A percentile compares a stretch with the other conserved stretches of the same genome.
Conservation (phyloP, 1,284 basidiomycete genomes). For the Athelia psychrophila region DNA sequence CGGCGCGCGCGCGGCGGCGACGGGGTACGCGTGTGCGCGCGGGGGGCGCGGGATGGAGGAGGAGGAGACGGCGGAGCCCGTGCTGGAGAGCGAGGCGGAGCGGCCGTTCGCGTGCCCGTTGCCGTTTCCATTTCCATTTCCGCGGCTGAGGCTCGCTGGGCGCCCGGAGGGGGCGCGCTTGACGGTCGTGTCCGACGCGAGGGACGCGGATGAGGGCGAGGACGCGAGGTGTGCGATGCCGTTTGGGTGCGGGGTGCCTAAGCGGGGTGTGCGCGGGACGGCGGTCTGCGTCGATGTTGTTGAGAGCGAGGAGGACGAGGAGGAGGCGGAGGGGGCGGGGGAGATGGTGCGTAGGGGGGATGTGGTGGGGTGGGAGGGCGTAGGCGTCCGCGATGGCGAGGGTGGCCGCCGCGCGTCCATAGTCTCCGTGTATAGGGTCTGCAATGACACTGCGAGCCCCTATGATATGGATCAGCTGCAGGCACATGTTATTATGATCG, state of each 20-base stretch:
- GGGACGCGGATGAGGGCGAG: slow-evolving; percentile 3
- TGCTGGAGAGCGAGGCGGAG: neutral
- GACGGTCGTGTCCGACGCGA: slow-evolving; percentile 1
- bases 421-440: slow-evolving; percentile 31
- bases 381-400: slow-evolving; percentile 8
- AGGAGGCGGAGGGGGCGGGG: slow-evolving; percentile 34
- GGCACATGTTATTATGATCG: slow-evolving; percentile 6
- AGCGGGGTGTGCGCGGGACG: slow-evolving; percentile 20
- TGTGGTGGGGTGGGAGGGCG: slow-evolving; percentile 10
- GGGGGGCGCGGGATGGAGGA: slow-evolving; percentile 16
- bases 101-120: too few species aligned
- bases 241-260: neutral
- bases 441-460: slow-evolving; percentile 41
- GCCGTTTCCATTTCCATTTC: too few species aligned
- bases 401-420: slow-evolving; percentile 6
- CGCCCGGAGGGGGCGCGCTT: too few species aligned
- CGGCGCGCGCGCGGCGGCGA: slow-evolving; percentile 32
- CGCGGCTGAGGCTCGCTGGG: too few species aligned
- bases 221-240: neutral
- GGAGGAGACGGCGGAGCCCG: neutral
- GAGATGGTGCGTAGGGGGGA: slow-evolving; percentile 17
- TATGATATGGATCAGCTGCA: slow-evolving; percentile 19
- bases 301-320: slow-evolving; percentile 21
- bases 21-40: slow-evolving; percentile 14
- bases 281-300: slow-evolving; percentile 27